Evolutionary conservation across 495 filamentous ascomycete species (phyloP).

Genomic region (Cudoniella acicularis): DNA sequence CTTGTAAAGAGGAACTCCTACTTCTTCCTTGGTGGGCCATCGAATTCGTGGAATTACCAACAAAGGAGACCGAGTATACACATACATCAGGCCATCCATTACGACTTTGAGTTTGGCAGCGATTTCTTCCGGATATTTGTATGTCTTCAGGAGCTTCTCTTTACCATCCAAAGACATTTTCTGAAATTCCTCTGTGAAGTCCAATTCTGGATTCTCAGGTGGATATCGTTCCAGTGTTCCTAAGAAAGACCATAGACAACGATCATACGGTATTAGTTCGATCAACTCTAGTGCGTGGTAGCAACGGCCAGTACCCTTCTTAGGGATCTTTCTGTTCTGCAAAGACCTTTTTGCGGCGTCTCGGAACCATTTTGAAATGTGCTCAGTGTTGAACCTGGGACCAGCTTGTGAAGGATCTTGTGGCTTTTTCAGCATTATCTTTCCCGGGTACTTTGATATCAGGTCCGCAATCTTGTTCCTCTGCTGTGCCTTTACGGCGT

Average conservation of each 20-base stretch:
- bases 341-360: neutral
- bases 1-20: neutral
- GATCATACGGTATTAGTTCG: constrained; percentile 15
- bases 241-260: constrained; percentile 14
- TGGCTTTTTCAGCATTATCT: constrained; percentile 11
- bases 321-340: neutral
- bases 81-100: constrained; percentile 5
- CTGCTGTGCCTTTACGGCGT: constrained; percentile 4
- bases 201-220: neutral
- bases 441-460: constrained; percentile 9
- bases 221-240: constrained; percentile 4
- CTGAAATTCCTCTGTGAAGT: neutral
- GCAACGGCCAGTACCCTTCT: neutral
- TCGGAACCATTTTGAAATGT: constrained; percentile 5
- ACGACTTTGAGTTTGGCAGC: neutral
- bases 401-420: constrained; percentile 12
- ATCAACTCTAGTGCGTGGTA: neutral
- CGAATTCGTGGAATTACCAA: constrained; percentile 10
- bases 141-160: neutral
- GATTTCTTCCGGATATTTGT: constrained; percentile 8
- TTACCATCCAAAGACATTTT: neutral
- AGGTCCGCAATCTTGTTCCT: constrained; percentile 10
- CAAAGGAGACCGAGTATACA: constrained; percentile 11
- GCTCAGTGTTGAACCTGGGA: constrained; percentile 2
- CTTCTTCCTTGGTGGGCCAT: neutral